phyloP scores from a whole-genome alignment of 371 early-diverging fungal species.

The Chytridiales sp. region DNA sequence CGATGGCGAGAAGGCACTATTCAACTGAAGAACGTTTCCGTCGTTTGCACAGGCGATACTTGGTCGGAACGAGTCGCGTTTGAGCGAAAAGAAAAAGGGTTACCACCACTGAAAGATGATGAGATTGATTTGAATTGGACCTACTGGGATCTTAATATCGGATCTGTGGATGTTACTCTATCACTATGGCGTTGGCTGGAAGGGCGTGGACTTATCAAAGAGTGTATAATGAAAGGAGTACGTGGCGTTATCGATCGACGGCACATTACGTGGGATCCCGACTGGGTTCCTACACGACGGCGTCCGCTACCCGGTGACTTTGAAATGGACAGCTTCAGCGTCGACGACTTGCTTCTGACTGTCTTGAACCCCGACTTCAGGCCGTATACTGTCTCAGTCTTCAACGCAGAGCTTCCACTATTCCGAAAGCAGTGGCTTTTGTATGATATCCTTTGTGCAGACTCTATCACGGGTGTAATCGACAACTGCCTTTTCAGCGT shows the following conservation, averaged over 20 bases:
- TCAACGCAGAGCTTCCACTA: slow-evolving; percentile 75
- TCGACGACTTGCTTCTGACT: slow-evolving; percentile 76
- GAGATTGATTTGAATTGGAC: slow-evolving; percentile 72
- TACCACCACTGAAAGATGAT: slow-evolving; percentile 37
- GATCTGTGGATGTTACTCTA: slow-evolving; percentile 82
- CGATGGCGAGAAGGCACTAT: slow-evolving; percentile 91
- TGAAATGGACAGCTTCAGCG: slow-evolving; percentile 74
- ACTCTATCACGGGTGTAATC: slow-evolving; percentile 87
- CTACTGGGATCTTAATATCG: slow-evolving; percentile 82
- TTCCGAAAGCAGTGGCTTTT: slow-evolving; percentile 91
- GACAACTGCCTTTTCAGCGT: slow-evolving; percentile 93
- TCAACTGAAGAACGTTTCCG: slow-evolving; percentile 75
- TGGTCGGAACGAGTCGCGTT: slow-evolving; percentile 30
- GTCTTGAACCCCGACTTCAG: slow-evolving; percentile 82
- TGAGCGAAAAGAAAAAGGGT: slow-evolving; percentile 38
- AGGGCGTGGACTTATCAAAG: slow-evolving; percentile 79
- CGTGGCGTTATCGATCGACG: slow-evolving; percentile 88
- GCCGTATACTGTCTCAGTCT: slow-evolving; percentile 85
- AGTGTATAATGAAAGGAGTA: slow-evolving; percentile 79
- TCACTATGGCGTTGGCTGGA: slow-evolving; percentile 90
- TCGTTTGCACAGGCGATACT: slow-evolving; percentile 49
- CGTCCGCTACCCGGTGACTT: slow-evolving; percentile 79
- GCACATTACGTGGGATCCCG: slow-evolving; percentile 78
- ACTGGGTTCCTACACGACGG: slow-evolving; percentile 61
- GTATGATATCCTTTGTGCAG: slow-evolving; percentile 87